Base-by-base conservation (phyloP, 2,329 filamentous ascomycete genomes). In the Trichoderma sp. region DNA sequence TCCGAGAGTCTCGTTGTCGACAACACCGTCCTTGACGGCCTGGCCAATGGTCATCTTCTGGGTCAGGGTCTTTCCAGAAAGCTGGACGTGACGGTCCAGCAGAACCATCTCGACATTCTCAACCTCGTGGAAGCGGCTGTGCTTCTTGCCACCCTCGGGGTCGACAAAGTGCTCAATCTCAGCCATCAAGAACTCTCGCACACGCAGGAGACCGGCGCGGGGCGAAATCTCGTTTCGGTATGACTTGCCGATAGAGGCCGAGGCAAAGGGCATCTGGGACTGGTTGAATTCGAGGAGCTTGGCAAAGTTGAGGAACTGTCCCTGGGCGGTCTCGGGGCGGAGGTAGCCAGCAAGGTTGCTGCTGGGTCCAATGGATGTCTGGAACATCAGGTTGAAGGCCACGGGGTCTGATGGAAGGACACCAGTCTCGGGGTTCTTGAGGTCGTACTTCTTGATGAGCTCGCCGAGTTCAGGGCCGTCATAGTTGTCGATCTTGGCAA, bases 81-180 rank as follows among this genome's bases (percentile, higher is more conserved):
- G 87, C 82, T 99, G 96, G 3, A 92, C 92, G 43, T 96, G 85
- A 57, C 93, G 91, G 79, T 96, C 91, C 58, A 99, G 87, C 31
- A 99, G 88, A 67, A 91, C 88, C 69, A 99, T 86, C 83, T 97
- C 91, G 58, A 96, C 83, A 74, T 97, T 85, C 77, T 93, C 90
- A 70, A 99, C 90, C 76, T 97, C 92, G 57, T 88, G 82, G 82
- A 99, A 99, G 68, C 94, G 91, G 64, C 87, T 83, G 80, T 99
- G 96, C 83, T 96, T 96, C 89, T 99, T 99, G 82, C 94, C 93
- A 77, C 93, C 89, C 77, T 96, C 86, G 13, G 96, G 96, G 77
- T 99, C 96, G 74, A 99, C 96, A 78, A 93, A 99, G 81, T 99
- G 96, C 84, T 99, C 96, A 75, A 99, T 97, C 83, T 99, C 96